Evolutionary conservation across 129 eudicot genomes (phyloP).

Genomic region (Daucus carota): DNA sequence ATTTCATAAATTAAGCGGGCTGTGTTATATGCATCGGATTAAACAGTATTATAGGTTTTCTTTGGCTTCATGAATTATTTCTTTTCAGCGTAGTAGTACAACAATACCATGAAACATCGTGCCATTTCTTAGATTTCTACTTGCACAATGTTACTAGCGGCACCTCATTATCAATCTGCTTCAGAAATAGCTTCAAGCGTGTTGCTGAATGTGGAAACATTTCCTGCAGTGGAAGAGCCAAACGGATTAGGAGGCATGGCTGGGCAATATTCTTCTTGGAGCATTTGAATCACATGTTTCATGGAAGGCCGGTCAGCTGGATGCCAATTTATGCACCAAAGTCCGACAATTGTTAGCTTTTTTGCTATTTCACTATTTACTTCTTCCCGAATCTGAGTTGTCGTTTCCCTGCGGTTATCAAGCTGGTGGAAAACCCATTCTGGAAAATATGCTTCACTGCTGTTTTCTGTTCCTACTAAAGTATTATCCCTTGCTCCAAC

Average conservation of each 20-base stretch:
- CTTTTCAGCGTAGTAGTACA: no score
- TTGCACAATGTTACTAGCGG: no score
- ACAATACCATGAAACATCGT: no score
- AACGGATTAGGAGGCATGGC: not conserved
- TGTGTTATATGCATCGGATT: no score
- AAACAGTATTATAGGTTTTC: no score
- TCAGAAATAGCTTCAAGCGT: not conserved
- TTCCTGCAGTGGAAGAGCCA: not conserved
- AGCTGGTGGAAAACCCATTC: not conserved
- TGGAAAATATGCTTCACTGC: not conserved
- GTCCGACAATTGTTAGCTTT: not conserved
- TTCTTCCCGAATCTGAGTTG: not conserved
- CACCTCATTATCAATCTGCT: not conserved
- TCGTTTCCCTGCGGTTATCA: not conserved
- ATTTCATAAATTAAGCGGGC: no score
- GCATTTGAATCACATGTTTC: slow-evolving; percentile 8
- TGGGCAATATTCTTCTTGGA: not conserved
- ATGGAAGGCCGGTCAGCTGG: not conserved
- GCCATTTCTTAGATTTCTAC: no score
- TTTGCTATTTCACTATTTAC: not conserved
- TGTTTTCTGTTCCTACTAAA: not conserved
- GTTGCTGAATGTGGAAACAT: not conserved
- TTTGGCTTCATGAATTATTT: no score
- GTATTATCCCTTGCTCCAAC: not conserved
- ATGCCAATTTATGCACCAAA: slow-evolving; percentile 2